Evolutionary conservation across 2,329 filamentous ascomycete species (phyloP), one percentile per base, ranked within the genome.

Genomic region (Ophiobolus disseminans): DNA sequence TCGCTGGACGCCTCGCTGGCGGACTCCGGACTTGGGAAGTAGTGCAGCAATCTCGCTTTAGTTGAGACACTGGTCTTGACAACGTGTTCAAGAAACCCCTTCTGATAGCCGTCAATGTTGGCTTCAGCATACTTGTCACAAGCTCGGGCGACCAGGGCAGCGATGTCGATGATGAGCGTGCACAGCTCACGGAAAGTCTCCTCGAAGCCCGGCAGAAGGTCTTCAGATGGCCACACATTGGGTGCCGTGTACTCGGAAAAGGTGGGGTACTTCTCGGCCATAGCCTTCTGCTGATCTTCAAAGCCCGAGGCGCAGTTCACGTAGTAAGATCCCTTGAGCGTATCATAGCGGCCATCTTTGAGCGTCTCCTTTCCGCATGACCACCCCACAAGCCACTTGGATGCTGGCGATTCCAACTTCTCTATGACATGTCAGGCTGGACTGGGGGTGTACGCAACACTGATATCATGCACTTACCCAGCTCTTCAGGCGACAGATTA

Each of bases 31-130:
- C 66, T 63, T 8, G 93, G 93, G 63, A 92, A 97, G 75, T 99
- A 99, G 76, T 99, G 94, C 62, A 97, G 77, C 21, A 99, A 79
- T 10, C 94, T 81, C 1, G 94, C 94, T 75, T 99, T 97, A 28
- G 91, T 96, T 1, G 89, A 95, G 25, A 86, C 87, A 39, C 91
- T 96, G 0, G 86, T 88, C 70, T 85, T 85, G 38, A 99, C 93
- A 5, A 97, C 89, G 44, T 86, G 85, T 76, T 97, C 91, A 3
- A 99, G 79, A 66, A 95, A 97, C 1, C 88, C 89, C 3, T 75
- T 68, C 38, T 85, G 84, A 68, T 97, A 97, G 2, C 80, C 88
- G 0, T 84, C 76, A 34, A 97, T 90, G 56, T 95, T 90, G 47
- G 83, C 80, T 68, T 86, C 81, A 2, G 92, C 94, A 73, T 91